These are phyloP conservation scores for Ricinus communis DNA, from an alignment of 345 rosid genomes.

Conservation along the genomic window DNA sequence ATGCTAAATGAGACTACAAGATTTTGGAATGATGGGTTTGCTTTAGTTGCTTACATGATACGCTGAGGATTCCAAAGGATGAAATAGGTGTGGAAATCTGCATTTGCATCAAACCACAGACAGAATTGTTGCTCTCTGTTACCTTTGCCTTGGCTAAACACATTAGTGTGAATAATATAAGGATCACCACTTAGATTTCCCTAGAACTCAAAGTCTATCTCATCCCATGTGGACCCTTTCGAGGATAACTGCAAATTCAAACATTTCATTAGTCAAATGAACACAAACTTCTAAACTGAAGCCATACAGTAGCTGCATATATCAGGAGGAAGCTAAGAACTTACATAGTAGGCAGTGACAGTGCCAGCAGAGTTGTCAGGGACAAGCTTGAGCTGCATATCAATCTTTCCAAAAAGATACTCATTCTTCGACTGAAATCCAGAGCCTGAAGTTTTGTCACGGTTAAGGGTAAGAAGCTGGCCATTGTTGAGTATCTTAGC, in stretches of 20 bases:
- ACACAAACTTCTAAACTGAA: no score
- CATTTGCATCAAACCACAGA: constrained; percentile 72
- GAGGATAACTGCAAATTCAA: not conserved
- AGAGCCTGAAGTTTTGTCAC: not conserved
- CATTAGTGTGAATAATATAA: constrained; percentile 60
- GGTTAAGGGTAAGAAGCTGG: not conserved
- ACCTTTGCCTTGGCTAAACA: constrained; percentile 66
- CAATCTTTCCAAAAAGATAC: no score
- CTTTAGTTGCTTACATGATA: no score
- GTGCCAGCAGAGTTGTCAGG: constrained; percentile 1
- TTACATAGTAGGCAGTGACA: not conserved
- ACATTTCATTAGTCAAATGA: not conserved
- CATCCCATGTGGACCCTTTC: not conserved
- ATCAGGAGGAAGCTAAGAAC: not conserved
- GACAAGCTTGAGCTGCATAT: not conserved
- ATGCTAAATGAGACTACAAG: no score
- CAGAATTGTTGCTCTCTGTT: constrained; percentile 67
- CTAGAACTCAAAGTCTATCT: constrained; percentile 8
- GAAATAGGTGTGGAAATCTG: constrained; percentile 72
- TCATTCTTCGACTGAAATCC: not conserved
- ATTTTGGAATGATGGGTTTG: no score
- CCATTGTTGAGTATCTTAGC: not conserved
- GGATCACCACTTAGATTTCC: constrained; percentile 71
- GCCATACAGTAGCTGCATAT: no score
- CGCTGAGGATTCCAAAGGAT: no score